Evolutionary conservation across 306 rosid species (phyloP), one percentile per base, ranked within the genome.

Genomic region (Vicia faba): DNA sequence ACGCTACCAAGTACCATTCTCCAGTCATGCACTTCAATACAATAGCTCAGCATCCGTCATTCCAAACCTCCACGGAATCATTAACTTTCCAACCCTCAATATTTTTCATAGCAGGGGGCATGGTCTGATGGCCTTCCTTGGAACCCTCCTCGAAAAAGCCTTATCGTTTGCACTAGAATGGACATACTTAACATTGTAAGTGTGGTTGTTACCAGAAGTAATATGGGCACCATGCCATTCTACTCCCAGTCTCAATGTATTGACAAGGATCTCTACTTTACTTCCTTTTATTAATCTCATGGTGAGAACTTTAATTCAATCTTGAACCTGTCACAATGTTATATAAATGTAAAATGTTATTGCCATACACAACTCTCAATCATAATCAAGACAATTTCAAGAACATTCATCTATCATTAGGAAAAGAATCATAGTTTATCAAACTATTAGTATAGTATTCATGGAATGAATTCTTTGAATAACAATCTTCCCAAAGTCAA

Each of bases 161-260:
- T 82, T 74, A 38, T 70, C 64, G 7, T 57, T 67, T 68, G 54
- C 15, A 14, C 50, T 60, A 45, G 75, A 67, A 66, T 71, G 11
- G 58, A 79, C 74, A 54, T 73, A 89, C 57, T 63, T 82, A 16
- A 92, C 87, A 26, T 49, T 61, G 59, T 86, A 92, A 25, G 81
- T 78, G 74, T 43, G 88, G 9, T 91, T 93, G 61, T 87, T 84
- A 14, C 89, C 85, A 6, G 85, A 85, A 59, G 87, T 20, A 38
- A 92, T 84, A 43, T 51, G 80, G 4, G 87, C 98, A 72, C 89
- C 74, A 33, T 78, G 83, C 96, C 96, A 90, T 19, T 86, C 88
- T 13, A 80, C 83, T 16, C 57, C 50, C 14, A 82, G 79, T 16
- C 61, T 64, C 54, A 80, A 86, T 1, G 77, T 67, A 7, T 75